Evolutionary conservation across 768 basidiomycete genomes (phyloP), one percentile per base, ranked within the genome.

Genomic region (Kwoniella botswanensis): DNA sequence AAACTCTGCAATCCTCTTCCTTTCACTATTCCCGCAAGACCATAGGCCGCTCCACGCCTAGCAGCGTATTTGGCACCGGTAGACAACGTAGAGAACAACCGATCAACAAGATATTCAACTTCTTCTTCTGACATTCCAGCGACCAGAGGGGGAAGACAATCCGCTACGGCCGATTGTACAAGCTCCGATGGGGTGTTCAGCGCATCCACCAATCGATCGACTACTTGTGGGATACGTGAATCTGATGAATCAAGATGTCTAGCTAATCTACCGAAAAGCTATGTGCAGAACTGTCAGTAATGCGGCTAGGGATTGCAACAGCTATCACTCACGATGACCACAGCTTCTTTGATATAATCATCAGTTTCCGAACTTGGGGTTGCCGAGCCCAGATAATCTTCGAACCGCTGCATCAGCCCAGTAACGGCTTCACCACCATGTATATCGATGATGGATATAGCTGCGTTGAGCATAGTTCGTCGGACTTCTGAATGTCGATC

Each of bases 21-120:
- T 77, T 92, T 92, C 80, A 98, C 87, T 54, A 93, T 88, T 29
- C 97, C 97, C 1, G 96, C 94, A 21, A 99, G 85, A 53, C 96
- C 97, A 82, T 98, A 98, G 1, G 96, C 95, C 1, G 96, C 95
- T 42, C 97, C 97, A n/a, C 96, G 89, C n/a, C 97, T 89, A 62
- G 89, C 88, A 11, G 93, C 96, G 79, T 99, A 98, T 82, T 94
- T 98, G 9, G 89, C 86, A 4, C 89, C 90, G 60, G 89, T 87
- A 70, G 92, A 89, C 18, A 98, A 86, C 43, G 93, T 90, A 12
- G 89, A 86, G 75, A 94, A 88, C 3, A 99, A 86, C 66, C 86
- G 85, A 61, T 93, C 92, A 56, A 94, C 88, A n/a, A 99, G 86
- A 2, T 87, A 85, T 17, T 90, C 86, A 26, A 87, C 87, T 41